Evolutionary conservation across 208 protist genomes (phyloP).

Genomic region (Spironucleus salmonicida): DNA sequence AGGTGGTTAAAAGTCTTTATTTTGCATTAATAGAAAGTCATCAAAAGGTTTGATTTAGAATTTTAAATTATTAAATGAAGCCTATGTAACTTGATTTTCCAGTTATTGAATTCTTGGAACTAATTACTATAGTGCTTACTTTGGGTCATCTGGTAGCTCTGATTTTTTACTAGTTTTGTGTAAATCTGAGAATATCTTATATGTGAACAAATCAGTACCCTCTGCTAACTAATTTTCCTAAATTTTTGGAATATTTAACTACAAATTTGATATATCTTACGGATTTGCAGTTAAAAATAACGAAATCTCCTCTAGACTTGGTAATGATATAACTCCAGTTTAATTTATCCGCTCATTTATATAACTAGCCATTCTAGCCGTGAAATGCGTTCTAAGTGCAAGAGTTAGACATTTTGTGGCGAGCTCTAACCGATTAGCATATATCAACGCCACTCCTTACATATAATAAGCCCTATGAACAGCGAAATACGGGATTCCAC

Average conservation of each 20-base stretch:
- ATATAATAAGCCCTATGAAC: constrained; percentile 15
- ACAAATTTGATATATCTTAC: no score
- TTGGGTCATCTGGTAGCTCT: no score
- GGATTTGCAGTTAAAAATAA: no score
- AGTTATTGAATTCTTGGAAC: no score
- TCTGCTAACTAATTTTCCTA: no score
- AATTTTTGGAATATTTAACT: no score
- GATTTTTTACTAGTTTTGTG: no score
- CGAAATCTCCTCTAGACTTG: neutral
- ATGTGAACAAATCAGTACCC: no score
- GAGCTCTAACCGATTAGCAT: neutral
- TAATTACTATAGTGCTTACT: no score
- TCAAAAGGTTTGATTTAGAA: neutral
- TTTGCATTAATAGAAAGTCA: constrained; percentile 7
- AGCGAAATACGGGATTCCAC: constrained; percentile 4
- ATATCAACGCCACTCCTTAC: constrained; percentile 17
- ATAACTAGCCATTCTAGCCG: neutral
- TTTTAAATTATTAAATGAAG: no score
- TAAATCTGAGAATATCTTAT: no score
- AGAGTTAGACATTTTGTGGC: constrained; percentile 17
- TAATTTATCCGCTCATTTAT: neutral
- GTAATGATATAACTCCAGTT: neutral
- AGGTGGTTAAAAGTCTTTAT: neutral
- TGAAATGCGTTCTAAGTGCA: neutral
- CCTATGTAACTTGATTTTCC: no score